Evolutionary conservation across 495 filamentous ascomycete species (phyloP), one percentile per base, ranked within the genome.

Genomic region (Aspergillus kassunensis): DNA sequence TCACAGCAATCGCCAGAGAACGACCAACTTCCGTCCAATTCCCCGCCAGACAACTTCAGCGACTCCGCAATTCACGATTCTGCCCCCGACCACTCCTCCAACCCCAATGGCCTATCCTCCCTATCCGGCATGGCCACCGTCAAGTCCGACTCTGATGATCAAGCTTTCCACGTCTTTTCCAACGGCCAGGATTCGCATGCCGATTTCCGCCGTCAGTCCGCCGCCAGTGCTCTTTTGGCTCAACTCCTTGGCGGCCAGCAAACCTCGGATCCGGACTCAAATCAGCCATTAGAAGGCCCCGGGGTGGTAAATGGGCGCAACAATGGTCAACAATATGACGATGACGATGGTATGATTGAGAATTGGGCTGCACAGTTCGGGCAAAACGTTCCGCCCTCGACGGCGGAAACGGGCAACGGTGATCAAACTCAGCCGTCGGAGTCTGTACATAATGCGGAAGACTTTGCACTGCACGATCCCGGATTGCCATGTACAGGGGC

Each of bases 1-100:
- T 61, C 70, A 24, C 70, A 57, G 47, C 48, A 55, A 7, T 53
- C 40, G 5, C 56, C 43, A 37, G 45, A 67, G 37, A 51, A 65
- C 51, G 57, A 65, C 51, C 49, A 50, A 43, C 58, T 66, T 30
- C 56, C 60, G 52, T 62, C 58, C 46, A 50, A 57, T 60, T 66
- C 67, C 59, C 60, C 68, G 56, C 69, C 66, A 64, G 69, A 64
- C 63, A 65, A 68, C 69, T 73, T 70, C 65, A 71, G 65, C 63
- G 66, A 68, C 69, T 73, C 72, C 70, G 72, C 70, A 70, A 70
- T 70, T 57, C 67, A 73, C 62, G 66, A 71, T 73, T 70, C 72
- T 69, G 65, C 62, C 67, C 61, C 60, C 67, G 67, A 62, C 60
- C 57, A 49, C 44, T 33, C 56, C 48, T 53, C 46, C 19, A 29